Percentiles rank a stretch among this genome's conserved stretches.
Evolutionary conservation across 768 basidiomycete genomes (phyloP).

Genomic region (Lactifluus pinguis): DNA sequence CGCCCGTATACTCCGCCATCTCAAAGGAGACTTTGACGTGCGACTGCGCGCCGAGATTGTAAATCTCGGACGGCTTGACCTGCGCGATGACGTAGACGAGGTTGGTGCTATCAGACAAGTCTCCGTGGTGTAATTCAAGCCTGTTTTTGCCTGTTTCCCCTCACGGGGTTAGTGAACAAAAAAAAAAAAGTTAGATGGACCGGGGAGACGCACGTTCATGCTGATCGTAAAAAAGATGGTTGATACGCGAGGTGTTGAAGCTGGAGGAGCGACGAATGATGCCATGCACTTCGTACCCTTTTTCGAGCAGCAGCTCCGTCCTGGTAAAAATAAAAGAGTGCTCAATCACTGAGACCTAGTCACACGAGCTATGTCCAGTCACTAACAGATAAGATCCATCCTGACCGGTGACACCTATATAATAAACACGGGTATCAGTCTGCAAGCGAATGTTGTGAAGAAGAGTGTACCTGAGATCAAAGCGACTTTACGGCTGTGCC

Average conservation of each 20-base stretch:
- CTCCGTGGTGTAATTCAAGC: constrained; percentile 84
- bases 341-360: constrained; percentile 1
- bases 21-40: constrained; percentile 99
- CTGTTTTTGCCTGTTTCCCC: constrained; percentile 49
- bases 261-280: constrained; percentile 96
- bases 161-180: background rate
- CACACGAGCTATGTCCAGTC: constrained; percentile 7
- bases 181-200: background rate
- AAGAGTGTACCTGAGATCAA: constrained; percentile 66
- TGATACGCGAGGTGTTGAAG: constrained; percentile 94
- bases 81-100: constrained; percentile 94
- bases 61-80: constrained; percentile 92
- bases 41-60: constrained; percentile 95
- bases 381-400: constrained; percentile 91
- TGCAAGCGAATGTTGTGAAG: constrained; percentile 7
- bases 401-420: constrained; percentile 85
- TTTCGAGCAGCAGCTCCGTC: constrained; percentile 73
- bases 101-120: constrained; percentile 93
- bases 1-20: constrained; percentile 98
- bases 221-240: constrained; percentile 88
- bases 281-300: constrained; percentile 89
- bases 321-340: constrained; percentile 30
- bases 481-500: constrained; percentile 85
- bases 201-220: constrained; percentile 62
- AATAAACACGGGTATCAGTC: constrained; percentile 9